These are phyloP conservation scores for Pulveroboletus sp. DNA, from an alignment of 1,284 basidiomycete species.

Conservation along the genomic window DNA sequence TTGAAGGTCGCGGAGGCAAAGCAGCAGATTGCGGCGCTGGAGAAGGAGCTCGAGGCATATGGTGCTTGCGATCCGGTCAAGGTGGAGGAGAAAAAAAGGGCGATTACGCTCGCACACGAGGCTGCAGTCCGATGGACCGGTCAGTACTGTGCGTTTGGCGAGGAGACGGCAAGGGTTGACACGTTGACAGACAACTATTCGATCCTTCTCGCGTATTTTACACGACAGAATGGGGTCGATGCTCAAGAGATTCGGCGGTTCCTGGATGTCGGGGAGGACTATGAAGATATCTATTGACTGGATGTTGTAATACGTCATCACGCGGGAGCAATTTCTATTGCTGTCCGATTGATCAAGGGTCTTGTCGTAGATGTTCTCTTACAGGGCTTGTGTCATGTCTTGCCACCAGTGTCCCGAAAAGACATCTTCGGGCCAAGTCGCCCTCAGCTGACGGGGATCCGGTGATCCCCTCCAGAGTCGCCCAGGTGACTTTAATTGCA, in stretches of 20 bases:
- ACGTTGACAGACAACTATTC: conserved; percentile 54
- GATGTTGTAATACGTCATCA: conserved; percentile 11
- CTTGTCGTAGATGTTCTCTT: conserved; percentile 4
- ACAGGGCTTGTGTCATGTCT: conserved; percentile 9
- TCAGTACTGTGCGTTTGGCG: conserved; percentile 37
- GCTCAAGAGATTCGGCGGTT: conserved; percentile 61
- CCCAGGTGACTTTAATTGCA: conserved; percentile 10
- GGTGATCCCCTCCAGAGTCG: conserved; percentile 17
- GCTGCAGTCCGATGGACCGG: conserved; percentile 86
- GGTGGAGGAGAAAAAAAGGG: conserved; percentile 73
- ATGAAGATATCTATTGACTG: conserved; percentile 66
- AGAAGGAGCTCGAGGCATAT: conserved; percentile 71
- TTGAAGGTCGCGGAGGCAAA: conserved; percentile 51
- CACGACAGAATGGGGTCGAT: conserved; percentile 58
- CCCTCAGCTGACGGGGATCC: conserved; percentile 8
- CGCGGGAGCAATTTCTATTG: conserved; percentile 16
- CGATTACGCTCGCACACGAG: conserved; percentile 72
- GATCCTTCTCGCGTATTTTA: conserved; percentile 63
- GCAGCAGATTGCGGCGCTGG: conserved; percentile 56
- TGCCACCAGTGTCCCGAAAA: conserved; percentile 26
- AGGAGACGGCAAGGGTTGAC: conserved; percentile 8
- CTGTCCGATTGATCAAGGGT: background rate
- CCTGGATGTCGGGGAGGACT: conserved; percentile 68
- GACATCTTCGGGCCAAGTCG: conserved; percentile 27
- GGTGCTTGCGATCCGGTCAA: conserved; percentile 82